Evolutionary conservation across 371 early-diverging fungal species (phyloP), one percentile per base, ranked within the genome.

Genomic region (Lichtheimia corymbifera): DNA sequence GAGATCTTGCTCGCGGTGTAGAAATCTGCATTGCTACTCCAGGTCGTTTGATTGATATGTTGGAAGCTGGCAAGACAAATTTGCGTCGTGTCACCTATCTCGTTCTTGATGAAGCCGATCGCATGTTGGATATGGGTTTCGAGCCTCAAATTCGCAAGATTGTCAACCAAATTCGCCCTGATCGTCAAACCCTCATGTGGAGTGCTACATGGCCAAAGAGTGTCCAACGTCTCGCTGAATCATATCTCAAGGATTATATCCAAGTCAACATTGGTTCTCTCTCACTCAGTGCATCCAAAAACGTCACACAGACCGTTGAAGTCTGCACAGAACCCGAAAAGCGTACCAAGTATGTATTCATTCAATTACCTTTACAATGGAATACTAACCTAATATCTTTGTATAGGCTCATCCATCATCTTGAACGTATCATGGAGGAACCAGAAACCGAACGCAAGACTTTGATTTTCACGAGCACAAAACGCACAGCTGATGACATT

Each of bases 41-140:
- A 44, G 99, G 99, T 40, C 90, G 99, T 69, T 81, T 99, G 55
- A 97, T 99, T 59, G 99, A 99, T 79, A 91, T 99, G 93, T 79
- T 99, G 22, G 90, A 94, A 61, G 82, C 89, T 51, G 87, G 89
- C 35, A 89, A 86, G 67, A 92, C 97, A 45, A 97, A 95, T 67
- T 81, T 99, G 64, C 88, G 92, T 56, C 89, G 99, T 62, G 97
- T 98, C 28, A 97, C 99, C 5, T 99, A 97, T 67, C 85, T 99
- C 54, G 99, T 99, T 54, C 80, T 99, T 61, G 99, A 99, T 83
- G 99, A 99, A 74, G 98, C 98, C 22, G 98, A 98, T 80, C 89
- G 98, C 67, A 97, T 99, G 99, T 77, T 99, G 40, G 99, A 99
- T 79, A 98, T 99, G 99, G 99, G 99, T 71, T 99, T 99, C 77